phyloP scores from a whole-genome alignment of 768 basidiomycete genomes.

The Suillus occidentalis region DNA sequence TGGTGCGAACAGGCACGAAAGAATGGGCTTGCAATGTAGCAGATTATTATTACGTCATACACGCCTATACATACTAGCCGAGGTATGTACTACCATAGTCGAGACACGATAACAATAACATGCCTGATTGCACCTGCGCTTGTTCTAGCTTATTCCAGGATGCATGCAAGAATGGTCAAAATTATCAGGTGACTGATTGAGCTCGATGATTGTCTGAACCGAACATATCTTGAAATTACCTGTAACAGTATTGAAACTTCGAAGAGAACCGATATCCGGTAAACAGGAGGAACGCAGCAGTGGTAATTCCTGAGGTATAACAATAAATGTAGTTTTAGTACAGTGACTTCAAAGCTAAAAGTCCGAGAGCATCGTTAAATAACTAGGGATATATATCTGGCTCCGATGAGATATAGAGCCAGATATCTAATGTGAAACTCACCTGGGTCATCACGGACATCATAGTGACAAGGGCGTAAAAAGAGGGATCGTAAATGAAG shows the following conservation, averaged over 20 bases:
- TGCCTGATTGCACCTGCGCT: not conserved
- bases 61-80: not conserved
- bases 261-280: not conserved
- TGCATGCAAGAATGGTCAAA: no score
- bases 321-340: not conserved
- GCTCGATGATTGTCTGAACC: no score
- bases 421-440: conserved; percentile 1
- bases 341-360: not conserved
- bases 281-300: not conserved
- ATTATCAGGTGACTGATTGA: no score
- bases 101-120: not conserved
- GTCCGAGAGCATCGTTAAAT: not conserved
- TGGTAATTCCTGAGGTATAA: not conserved
- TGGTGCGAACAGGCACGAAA: not conserved
- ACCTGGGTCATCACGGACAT: conserved; percentile 24
- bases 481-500: conserved; percentile 11
- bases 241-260: not conserved
- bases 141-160: not conserved
- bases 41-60: conserved; percentile 1
- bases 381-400: not conserved
- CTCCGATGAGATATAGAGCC: not conserved
- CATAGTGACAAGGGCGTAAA: conserved; percentile 22
- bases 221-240: not conserved
- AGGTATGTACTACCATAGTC: not conserved
- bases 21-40: not conserved